These are phyloP conservation scores for Nothophytophthora sp. DNA, from an alignment of 352 stramenopile species.

Conservation along the genomic window DNA sequence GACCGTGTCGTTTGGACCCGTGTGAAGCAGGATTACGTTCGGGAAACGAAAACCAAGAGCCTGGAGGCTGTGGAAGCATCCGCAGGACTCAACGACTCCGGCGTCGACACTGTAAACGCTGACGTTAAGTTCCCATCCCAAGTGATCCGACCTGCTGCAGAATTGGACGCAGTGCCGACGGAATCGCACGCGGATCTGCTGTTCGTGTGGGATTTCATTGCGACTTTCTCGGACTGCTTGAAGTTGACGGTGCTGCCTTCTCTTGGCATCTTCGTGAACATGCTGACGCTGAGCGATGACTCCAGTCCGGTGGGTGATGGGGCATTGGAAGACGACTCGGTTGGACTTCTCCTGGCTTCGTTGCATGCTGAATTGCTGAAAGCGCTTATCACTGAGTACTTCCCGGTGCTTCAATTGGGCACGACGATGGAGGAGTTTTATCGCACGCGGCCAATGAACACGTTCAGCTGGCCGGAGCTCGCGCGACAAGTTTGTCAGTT, in stretches of 20 bases:
- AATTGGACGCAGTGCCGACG: conserved; percentile 39
- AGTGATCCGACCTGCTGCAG: conserved; percentile 29
- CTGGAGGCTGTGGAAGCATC: neutral
- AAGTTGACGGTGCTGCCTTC: conserved; percentile 51
- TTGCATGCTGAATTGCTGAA: conserved; percentile 61
- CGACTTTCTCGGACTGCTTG: conserved; percentile 71
- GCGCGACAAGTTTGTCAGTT: conserved; percentile 74
- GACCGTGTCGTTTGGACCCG: conserved; percentile 56
- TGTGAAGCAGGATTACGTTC: conserved; percentile 47
- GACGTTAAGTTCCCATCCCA: conserved; percentile 34
- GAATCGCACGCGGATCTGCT: conserved; percentile 59
- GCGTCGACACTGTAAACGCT: neutral
- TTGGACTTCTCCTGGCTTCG: conserved; percentile 44
- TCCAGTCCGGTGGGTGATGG: conserved; percentile 53
- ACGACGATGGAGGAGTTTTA: conserved; percentile 74
- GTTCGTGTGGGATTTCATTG: conserved; percentile 80
- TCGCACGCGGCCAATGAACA: conserved; percentile 71
- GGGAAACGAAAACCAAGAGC: conserved; percentile 5
- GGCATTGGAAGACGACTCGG: conserved; percentile 48
- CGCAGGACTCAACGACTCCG: conserved; percentile 1
- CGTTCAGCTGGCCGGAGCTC: conserved; percentile 82
- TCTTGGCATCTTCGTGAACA: conserved; percentile 48
- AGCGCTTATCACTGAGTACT: conserved; percentile 59
- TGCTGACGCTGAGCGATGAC: conserved; percentile 46
- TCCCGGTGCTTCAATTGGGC: conserved; percentile 68